Conservation (phyloP, 2,329 filamentous ascomycete genomes). For the Colletotrichum tropicicola region DNA sequence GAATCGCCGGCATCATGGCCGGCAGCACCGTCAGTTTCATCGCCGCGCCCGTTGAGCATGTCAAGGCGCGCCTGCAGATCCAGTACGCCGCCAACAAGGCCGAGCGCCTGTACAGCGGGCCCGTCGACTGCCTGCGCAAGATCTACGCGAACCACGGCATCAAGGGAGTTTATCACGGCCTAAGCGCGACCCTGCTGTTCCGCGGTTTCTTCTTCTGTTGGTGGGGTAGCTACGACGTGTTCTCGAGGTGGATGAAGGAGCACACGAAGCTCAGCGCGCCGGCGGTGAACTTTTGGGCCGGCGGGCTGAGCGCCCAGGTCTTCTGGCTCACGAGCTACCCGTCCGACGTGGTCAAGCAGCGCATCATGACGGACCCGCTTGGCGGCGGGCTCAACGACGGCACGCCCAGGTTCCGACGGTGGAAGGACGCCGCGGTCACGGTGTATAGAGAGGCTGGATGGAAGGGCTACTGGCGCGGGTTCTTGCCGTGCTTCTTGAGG, state of each 20-base stretch:
- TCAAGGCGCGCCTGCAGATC: slow-evolving; percentile 93
- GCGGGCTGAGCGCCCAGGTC: slow-evolving; percentile 89
- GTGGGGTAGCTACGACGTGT: slow-evolving; percentile 95
- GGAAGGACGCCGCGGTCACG: slow-evolving; percentile 81
- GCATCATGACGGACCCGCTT: slow-evolving; percentile 94
- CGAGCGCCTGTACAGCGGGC: slow-evolving; percentile 83
- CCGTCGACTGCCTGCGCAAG: slow-evolving; percentile 83
- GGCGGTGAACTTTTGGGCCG: slow-evolving; percentile 95
- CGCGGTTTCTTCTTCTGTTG: slow-evolving; percentile 96
- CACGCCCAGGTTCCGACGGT: slow-evolving; percentile 73
- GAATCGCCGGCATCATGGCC: slow-evolving; percentile 85
- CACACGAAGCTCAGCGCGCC: slow-evolving; percentile 78
- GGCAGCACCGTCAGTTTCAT: slow-evolving; percentile 92
- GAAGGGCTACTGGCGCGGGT: slow-evolving; percentile 91
- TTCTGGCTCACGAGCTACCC: slow-evolving; percentile 97
- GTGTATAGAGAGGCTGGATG: slow-evolving; percentile 81
- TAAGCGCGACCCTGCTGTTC: slow-evolving; percentile 87
- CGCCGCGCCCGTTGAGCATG: slow-evolving; percentile 91
- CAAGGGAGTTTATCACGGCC: slow-evolving; percentile 83
- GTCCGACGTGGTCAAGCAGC: slow-evolving; percentile 92
- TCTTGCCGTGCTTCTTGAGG: slow-evolving; percentile 90
- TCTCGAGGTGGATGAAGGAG: slow-evolving; percentile 73
- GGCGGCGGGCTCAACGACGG: slow-evolving; percentile 76
- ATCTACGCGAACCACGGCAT: slow-evolving; percentile 78
- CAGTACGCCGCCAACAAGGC: slow-evolving; percentile 87